A percentile compares a stretch with the other conserved stretches of the same genome.
Evolutionary conservation across 192 early-diverging fungal species (phyloP).

Genomic region (Backusella morwellensis): DNA sequence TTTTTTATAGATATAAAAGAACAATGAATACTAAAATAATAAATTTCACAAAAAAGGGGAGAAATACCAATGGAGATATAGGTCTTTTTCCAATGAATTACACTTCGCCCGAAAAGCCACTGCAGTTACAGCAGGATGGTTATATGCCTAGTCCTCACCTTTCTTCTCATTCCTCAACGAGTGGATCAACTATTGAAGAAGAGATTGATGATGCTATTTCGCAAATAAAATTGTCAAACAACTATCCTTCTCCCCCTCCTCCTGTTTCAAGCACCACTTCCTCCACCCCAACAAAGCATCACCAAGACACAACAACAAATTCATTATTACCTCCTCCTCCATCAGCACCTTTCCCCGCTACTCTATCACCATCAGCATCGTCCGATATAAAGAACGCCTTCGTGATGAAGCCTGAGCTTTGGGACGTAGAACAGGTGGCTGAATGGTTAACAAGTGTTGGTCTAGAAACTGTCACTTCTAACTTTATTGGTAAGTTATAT

Average conservation of each 20-base stretch:
- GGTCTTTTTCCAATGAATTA: constrained; percentile 77
- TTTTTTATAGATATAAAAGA: background rate
- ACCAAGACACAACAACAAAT: background rate
- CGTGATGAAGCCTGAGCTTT: constrained; percentile 18
- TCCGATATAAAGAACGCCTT: background rate
- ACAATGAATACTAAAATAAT: background rate
- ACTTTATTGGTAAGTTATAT: constrained; percentile 15
- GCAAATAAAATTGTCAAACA: constrained; percentile 15
- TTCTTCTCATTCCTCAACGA: constrained; percentile 6
- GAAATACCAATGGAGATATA: constrained; percentile 57
- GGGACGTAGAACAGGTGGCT: constrained; percentile 29
- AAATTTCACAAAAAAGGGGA: constrained; percentile 49
- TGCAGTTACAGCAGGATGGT: background rate
- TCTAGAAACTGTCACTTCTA: constrained; percentile 6
- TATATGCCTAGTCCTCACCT: constrained; percentile 13
- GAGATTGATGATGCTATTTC: constrained; percentile 10
- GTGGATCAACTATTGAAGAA: constrained; percentile 13
- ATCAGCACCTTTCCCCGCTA: background rate
- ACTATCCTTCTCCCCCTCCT: background rate
- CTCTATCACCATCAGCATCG: background rate
- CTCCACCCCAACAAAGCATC: background rate
- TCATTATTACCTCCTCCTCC: background rate
- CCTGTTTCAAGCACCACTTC: background rate
- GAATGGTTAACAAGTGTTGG: constrained; percentile 18
- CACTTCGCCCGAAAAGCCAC: constrained; percentile 33